phyloP scores from a whole-genome alignment of 805 yeast genomes.

The Candida nemodendra region DNA sequence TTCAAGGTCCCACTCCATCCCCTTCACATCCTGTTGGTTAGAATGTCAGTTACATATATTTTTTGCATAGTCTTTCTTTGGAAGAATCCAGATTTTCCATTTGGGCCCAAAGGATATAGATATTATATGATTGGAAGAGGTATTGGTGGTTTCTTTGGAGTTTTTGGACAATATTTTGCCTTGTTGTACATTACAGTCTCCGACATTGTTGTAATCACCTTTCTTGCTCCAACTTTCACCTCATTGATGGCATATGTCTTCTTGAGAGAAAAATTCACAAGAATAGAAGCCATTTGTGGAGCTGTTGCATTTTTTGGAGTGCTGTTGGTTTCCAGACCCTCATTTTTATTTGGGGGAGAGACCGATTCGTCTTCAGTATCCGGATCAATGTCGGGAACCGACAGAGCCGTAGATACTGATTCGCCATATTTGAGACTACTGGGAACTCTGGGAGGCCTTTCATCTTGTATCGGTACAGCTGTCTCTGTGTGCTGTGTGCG shows the following conservation, averaged over 20 bases:
- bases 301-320: conserved; percentile 72
- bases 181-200: conserved; percentile 70
- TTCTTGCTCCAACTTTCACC: conserved; percentile 74
- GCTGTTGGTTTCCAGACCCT: conserved; percentile 76
- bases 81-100: conserved; percentile 58
- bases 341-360: conserved; percentile 55
- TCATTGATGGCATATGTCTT: conserved; percentile 69
- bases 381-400: conserved; percentile 6
- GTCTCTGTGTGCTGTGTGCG: conserved; percentile 68
- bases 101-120: conserved; percentile 65
- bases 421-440: conserved; percentile 52
- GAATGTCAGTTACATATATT: conserved; percentile 71
- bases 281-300: conserved; percentile 69
- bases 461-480: conserved; percentile 71
- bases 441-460: conserved; percentile 62
- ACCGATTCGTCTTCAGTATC: conserved; percentile 2
- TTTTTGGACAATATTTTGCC: conserved; percentile 74
- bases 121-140: conserved; percentile 61
- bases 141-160: conserved; percentile 73
- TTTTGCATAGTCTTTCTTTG: conserved; percentile 44
- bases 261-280: conserved; percentile 63
- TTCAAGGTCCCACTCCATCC: conserved; percentile 67
- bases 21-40: conserved; percentile 68
- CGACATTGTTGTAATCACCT: conserved; percentile 80
- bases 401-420: conserved; percentile 46